A percentile compares a stretch with the other conserved stretches of the same genome.
These are phyloP conservation scores for Amanita jacksonii DNA, from an alignment of 768 basidiomycete genomes.

Conservation along the genomic window DNA sequence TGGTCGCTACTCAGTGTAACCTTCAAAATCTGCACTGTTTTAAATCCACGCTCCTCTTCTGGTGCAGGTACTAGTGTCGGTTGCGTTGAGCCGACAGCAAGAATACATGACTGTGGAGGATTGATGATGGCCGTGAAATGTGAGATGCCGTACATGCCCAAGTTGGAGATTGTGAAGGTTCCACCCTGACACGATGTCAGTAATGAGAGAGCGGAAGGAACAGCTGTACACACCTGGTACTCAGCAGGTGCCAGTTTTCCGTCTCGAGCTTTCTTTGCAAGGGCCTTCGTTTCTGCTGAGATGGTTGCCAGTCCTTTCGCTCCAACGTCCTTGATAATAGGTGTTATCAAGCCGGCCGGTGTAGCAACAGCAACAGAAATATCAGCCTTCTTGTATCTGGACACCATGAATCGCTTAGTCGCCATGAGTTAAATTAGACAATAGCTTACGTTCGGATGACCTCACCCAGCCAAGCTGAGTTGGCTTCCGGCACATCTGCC, in stretches of 20 bases:
- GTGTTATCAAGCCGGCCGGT: conserved; percentile 91
- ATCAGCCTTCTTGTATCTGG: conserved; percentile 91
- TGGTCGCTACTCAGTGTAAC: conserved; percentile 94
- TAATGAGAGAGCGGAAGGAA: conserved; percentile 4
- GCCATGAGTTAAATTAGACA: neutral
- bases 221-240: conserved; percentile 63
- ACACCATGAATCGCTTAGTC: conserved; percentile 1
- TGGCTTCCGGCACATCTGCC: conserved; percentile 92
- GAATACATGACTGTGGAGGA: conserved; percentile 94
- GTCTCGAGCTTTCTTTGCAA: conserved; percentile 94
- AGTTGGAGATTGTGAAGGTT: conserved; percentile 97
- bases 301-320: conserved; percentile 89
- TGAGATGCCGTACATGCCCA: conserved; percentile 94
- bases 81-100: conserved; percentile 85
- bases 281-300: conserved; percentile 82
- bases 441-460: conserved; percentile 83
- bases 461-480: conserved; percentile 97
- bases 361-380: conserved; percentile 97
- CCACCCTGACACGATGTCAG: conserved; percentile 54
- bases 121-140: conserved; percentile 99
- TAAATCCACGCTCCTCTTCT: conserved; percentile 91
- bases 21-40: conserved; percentile 87
- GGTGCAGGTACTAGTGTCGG: conserved; percentile 82
- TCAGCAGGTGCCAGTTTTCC: conserved; percentile 92
- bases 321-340: conserved; percentile 91